Base-by-base conservation (phyloP, 2,329 filamentous ascomycete genomes). In the Trichocomaceae sp. region DNA sequence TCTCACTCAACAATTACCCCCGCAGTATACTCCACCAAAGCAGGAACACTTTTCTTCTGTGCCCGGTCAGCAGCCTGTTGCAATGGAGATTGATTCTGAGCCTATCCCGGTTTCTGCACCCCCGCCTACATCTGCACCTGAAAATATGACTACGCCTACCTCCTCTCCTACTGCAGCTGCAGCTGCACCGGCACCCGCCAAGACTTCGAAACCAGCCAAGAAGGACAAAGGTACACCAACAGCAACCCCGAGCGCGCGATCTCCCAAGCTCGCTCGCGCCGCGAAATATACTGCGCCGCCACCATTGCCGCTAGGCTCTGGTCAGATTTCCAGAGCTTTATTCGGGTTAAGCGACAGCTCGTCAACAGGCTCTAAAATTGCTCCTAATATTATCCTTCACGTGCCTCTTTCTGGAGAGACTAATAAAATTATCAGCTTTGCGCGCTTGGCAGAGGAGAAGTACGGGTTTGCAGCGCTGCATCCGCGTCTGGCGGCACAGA, bases 391-490 rank as follows among this genome's bases (percentile, higher is more conserved):
- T 59, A 82, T 95, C 52, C 80, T 99, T 17, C 85, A 87, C 54
- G 85, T 99, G 55, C 84, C 88, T 0, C 79, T 99, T 39, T 82
- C 86, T 56, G 88, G 90, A 41, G 84, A 88, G 63, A 86, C 83
- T 35, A 96, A 96, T 69, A 90, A 92, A 61, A 92, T 95, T 58
- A 84, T 99, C 73, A 97, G 97, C 70, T 96, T 97, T 61, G 91
- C 92, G 65, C 88, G 90, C 45, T 79, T 97, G 72, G 93, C 95
- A 10, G 90, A 96, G 71, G 90, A 95, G 60, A 87, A 86, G 59
- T 97, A 96, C 69, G 93, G 93, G 22, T 96, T 92, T 79, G 90
- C 95, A 58, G 93, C 92, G 0, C 79, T 97, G 35, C 91, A 97
- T 68, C 93, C 93, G 29, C 87, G 91, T 7, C 80, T 95, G 59